Evolutionary conservation across 768 basidiomycete species (phyloP).

Genomic region (Termitomyces sp.): DNA sequence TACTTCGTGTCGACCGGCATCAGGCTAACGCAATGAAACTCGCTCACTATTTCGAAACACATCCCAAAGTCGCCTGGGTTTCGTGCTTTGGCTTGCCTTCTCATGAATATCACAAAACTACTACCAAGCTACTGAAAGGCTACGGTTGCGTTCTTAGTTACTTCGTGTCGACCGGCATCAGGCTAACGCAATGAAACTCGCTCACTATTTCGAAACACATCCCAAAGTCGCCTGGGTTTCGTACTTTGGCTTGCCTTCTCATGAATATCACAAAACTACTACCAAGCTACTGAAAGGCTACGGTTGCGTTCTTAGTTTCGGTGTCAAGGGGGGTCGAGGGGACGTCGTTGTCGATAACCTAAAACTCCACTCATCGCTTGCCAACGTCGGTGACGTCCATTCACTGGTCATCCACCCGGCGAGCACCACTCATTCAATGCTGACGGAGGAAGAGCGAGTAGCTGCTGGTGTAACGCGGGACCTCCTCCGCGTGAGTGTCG

Average conservation of each 20-base stretch:
- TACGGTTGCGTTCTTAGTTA: no score
- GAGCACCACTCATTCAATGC: conserved; percentile 58
- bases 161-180: conserved; percentile 52
- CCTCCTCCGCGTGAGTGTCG: conserved; percentile 44
- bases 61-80: no score
- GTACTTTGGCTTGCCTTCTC: conserved; percentile 51
- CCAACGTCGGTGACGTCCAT: conserved; percentile 44
- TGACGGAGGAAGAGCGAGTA: conserved; percentile 41
- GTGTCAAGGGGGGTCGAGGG: conserved; percentile 39
- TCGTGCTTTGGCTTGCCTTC: no score
- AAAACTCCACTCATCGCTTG: conserved; percentile 29
- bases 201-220: conserved; percentile 44
- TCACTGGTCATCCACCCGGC: conserved; percentile 61
- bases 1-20: no score
- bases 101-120: no score
- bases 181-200: conserved; percentile 42
- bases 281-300: conserved; percentile 38
- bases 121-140: no score
- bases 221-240: conserved; percentile 57
- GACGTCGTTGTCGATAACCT: conserved; percentile 31
- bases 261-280: conserved; percentile 47
- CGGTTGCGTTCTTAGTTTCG: conserved; percentile 62
- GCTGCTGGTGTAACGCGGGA: conserved; percentile 51
- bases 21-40: no score
- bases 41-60: no score